Evolutionary conservation across 306 rosid genomes (phyloP), one percentile per base, ranked within the genome.

Genomic region (Morella rubra): DNA sequence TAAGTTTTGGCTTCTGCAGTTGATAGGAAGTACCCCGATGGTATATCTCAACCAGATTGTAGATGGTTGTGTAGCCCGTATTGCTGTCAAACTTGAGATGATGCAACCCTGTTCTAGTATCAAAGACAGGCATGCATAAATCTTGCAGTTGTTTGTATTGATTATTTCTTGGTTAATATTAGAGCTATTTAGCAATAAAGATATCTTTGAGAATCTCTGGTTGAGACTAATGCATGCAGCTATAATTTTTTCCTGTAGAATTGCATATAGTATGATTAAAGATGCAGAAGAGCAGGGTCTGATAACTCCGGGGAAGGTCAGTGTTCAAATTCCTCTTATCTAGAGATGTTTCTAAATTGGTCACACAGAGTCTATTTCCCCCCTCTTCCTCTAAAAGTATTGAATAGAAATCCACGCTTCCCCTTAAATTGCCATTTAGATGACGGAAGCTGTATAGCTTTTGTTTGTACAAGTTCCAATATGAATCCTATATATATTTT

Each of bases 231-330:
- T 41, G 4, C 54, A 50, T 71, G 61, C 74, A 44, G 24, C n/a
- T 18, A 53, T 49, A 59, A 75, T 61, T 67, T 76, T 45, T 45
- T 11, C 45, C 44, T 77, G 76, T 87, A 94, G 97, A 85, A 86
- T 86, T 66, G 95, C 89, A 0, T 59, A 82, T 51, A 89, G 93
- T 75, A 92, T 95, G 98, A 95, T 92, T 70, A 77, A 90, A 69
- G 97, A 95, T 47, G 98, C 97, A 0, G 93, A 95, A 81, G 92
- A 80, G 13, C 89, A 87, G 72, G 95, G 97, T 42, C 83, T 92
- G 13, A 88, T 95, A 49, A 85, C 93, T 8, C 97, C 93, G 6
- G 96, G 98, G 69, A 92, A 95, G 96, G 97, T 86, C 80, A 51
- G 84, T 58, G 32, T 44, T 41, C 59, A 71, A 24, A 54, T 19